Evolutionary conservation across 805 yeast species (phyloP).

Genomic region (Saccharomycopsis javanensis): DNA sequence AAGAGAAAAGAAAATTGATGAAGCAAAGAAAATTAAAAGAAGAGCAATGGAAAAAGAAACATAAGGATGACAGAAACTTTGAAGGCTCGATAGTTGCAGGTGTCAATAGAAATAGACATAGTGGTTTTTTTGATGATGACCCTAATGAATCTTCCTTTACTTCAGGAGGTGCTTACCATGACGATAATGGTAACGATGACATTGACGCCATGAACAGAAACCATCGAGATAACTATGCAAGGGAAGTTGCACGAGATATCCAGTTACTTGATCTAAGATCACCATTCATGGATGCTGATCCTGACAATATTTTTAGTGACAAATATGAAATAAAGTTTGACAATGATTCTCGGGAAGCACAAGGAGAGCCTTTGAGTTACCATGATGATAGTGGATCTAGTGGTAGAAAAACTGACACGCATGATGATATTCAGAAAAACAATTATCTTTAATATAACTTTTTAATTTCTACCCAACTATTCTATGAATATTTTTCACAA

Average conservation of each 20-base stretch:
- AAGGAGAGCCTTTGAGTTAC: background rate
- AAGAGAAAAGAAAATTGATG: constrained; percentile 6
- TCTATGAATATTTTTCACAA: too few species aligned
- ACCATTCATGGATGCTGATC: constrained; percentile 5
- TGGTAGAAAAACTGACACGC: background rate
- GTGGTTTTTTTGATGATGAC: background rate
- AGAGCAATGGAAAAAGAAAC: background rate
- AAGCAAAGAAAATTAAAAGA: constrained; percentile 5
- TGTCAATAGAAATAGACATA: background rate
- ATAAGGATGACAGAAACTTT: background rate
- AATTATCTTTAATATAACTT: background rate
- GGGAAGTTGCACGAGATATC: constrained; percentile 3
- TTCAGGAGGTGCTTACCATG: background rate
- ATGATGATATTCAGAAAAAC: background rate
- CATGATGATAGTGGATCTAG: background rate
- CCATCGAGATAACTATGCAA: background rate
- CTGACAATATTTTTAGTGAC: constrained; percentile 4
- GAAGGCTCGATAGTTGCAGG: background rate
- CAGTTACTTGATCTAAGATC: constrained; percentile 14
- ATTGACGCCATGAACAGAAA: background rate
- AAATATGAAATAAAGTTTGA: background rate
- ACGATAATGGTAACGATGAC: background rate
- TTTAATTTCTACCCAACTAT: background rate
- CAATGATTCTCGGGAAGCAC: background rate
- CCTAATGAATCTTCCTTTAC: background rate